Evolutionary conservation across 1,139 yeast species (phyloP), one percentile per base, ranked within the genome.

Genomic region (Kodamaea alishanica): DNA sequence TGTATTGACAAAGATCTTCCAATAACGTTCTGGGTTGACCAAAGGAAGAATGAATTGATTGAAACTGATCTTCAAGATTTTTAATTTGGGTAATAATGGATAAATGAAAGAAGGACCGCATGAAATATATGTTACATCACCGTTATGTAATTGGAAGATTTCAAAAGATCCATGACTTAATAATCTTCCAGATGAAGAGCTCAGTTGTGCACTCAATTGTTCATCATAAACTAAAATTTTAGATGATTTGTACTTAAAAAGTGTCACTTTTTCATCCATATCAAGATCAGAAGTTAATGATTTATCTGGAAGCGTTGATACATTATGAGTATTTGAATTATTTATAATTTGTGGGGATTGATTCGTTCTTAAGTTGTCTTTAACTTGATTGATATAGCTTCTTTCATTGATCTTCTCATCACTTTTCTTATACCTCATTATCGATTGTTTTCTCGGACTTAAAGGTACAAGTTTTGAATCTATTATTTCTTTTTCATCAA

Each of bases 11-110:
- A 69, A 69, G 2, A 84, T 72, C 42, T 79, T 73, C 90, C 90
- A 84, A 56, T 79, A 84, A 48, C 89, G 63, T 42, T 81, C 83
- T 0, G 90, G 90, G 47, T 81, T 81, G 7, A 78, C 77, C 46
- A 84, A 67, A 1, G 89, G 86, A 26, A 84, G 54, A 2, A 84
- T 67, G 50, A 81, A 82, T 44, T 79, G 80, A 46, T 73, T 70
- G 34, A 55, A 51, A 26, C 66, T 67, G 2, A 79, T 70, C 46
- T 85, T 68, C 41, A 84, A 62, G 2, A 84, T 66, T 50, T 80
- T 76, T 38, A 79, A 60, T 42, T 70, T 73, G 3, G 86, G 85
- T 34, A 84, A 60, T 11, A 84, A 71, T 1, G 94, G 90, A 51
- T 84, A 83, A 5, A 77, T 73, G 36, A 78, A 70, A 5, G 75